phyloP scores from a whole-genome alignment of 257 asterid species.

The Rubia yunnanensis region DNA sequence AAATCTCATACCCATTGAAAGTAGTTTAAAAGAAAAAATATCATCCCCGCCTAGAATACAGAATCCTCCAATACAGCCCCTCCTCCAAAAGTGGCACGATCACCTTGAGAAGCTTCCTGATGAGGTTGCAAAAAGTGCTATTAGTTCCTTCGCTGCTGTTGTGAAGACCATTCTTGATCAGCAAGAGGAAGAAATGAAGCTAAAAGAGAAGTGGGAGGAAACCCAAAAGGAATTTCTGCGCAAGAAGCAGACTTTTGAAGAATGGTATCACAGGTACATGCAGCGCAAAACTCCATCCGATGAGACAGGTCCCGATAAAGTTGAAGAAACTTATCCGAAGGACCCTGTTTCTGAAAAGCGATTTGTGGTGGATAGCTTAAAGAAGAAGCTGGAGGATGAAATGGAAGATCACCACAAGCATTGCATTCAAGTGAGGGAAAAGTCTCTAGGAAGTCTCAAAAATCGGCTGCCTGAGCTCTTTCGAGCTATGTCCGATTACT shows the following conservation, averaged over 20 bases:
- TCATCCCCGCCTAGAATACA: conserved; percentile 54
- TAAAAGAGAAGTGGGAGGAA: conserved; percentile 79
- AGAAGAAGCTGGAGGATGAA: conserved; percentile 71
- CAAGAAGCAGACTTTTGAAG: conserved; percentile 69
- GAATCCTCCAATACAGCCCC: conserved; percentile 66
- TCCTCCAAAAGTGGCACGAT: conserved; percentile 79
- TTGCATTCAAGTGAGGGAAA: conserved; percentile 84
- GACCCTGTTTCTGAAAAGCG: conserved; percentile 63
- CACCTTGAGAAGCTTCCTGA: conserved; percentile 87
- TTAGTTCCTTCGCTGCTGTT: conserved; percentile 70
- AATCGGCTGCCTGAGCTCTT: conserved; percentile 81
- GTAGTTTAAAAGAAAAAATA: conserved; percentile 61
- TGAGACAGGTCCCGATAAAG: conserved; percentile 30
- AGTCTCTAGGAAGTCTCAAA: conserved; percentile 65
- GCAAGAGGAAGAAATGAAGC: conserved; percentile 85
- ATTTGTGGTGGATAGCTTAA: conserved; percentile 62
- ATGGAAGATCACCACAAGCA: conserved; percentile 66
- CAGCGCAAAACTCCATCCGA: conserved; percentile 36
- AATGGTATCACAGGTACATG: conserved; percentile 72
- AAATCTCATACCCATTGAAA: conserved; percentile 76
- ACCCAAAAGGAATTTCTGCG: conserved; percentile 66
- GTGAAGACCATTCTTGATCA: conserved; percentile 64
- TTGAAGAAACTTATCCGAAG: conserved; percentile 27
- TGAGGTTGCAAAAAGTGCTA: conserved; percentile 74
- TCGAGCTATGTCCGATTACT: conserved; percentile 64